Evolutionary conservation across 495 filamentous ascomycete genomes (phyloP).

Genomic region (Hypoxylon intermedium): DNA sequence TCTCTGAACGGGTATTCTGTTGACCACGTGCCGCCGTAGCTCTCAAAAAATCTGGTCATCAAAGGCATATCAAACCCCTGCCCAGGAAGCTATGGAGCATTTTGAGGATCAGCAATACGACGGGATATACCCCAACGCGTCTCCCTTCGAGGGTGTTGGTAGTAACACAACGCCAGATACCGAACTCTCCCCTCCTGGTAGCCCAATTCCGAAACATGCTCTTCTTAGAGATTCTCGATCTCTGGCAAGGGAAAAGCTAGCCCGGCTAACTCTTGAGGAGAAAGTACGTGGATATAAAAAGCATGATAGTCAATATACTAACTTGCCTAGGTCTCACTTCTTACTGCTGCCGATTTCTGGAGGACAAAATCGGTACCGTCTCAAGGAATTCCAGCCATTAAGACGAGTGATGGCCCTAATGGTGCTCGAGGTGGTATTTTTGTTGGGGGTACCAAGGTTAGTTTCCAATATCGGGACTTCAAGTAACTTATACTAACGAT

Average conservation of each 20-base stretch:
- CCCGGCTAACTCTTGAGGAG: conserved; percentile 58
- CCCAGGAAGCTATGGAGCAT: conserved; percentile 30
- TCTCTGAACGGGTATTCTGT: neutral
- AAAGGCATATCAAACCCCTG: neutral
- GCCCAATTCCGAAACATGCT: conserved; percentile 46
- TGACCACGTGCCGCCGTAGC: conserved; percentile 18
- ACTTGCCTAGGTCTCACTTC: conserved; percentile 60
- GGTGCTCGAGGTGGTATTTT: conserved; percentile 77
- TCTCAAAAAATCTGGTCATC: conserved; percentile 1
- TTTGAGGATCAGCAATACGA: conserved; percentile 40
- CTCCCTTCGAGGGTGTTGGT: conserved; percentile 49
- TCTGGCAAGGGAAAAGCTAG: conserved; percentile 51
- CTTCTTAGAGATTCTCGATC: conserved; percentile 44
- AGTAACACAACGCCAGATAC: conserved; percentile 57
- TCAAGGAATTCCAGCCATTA: conserved; percentile 73
- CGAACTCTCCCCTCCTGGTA: conserved; percentile 59
- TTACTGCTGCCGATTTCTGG: conserved; percentile 79
- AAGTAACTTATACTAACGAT: conserved; percentile 16
- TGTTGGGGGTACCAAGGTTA: conserved; percentile 67
- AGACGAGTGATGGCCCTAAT: conserved; percentile 80
- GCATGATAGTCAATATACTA: conserved; percentile 21
- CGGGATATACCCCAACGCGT: conserved; percentile 48
- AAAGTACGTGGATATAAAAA: conserved; percentile 50
- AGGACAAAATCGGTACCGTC: conserved; percentile 72
- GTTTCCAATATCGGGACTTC: conserved; percentile 22